Percentiles rank a stretch among this genome's conserved stretches.
Conservation (phyloP, 225 moss, liverwort and hornwort genomes). For the Polytrichum formosum region DNA sequence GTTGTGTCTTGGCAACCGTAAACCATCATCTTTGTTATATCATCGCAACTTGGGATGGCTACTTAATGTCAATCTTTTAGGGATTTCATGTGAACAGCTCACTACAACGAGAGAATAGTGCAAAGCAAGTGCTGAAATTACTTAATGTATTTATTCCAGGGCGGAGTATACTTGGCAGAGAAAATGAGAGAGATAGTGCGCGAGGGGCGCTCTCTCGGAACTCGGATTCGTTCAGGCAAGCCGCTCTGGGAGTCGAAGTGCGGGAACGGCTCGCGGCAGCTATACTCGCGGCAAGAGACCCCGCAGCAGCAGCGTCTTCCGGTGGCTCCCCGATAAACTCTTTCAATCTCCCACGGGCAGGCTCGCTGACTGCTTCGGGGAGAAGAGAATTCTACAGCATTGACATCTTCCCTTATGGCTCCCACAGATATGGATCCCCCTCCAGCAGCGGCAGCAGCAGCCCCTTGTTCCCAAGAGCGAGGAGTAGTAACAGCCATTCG, state of each 20-base stretch:
- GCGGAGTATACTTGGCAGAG: constrained; percentile 14
- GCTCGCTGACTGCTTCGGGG: constrained; percentile 12
- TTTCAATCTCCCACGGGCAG: constrained; percentile 25
- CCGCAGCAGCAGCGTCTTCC: constrained; percentile 17
- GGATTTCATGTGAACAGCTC: too few relatives aligned
- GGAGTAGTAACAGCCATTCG: constrained; percentile 17
- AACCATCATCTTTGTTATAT: too few relatives aligned
- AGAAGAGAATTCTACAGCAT: constrained; percentile 11
- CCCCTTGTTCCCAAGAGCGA: constrained; percentile 8
- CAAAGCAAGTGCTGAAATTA: too few relatives aligned
- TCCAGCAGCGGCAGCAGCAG: constrained; percentile 15
- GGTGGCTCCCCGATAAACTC: constrained; percentile 27
- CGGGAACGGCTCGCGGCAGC: constrained; percentile 31
- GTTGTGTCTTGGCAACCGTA: too few relatives aligned
- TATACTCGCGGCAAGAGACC: constrained; percentile 29
- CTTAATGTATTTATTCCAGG: not conserved
- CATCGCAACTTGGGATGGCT: too few relatives aligned
- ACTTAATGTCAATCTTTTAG: too few relatives aligned
- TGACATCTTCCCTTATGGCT: constrained; percentile 27
- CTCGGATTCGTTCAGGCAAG: constrained; percentile 40
- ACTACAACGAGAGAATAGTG: too few relatives aligned
- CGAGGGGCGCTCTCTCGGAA: constrained; percentile 32
- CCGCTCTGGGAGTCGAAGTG: constrained; percentile 41
- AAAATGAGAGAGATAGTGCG: constrained; percentile 21
- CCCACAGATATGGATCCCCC: constrained; percentile 23